A percentile compares a stretch with the other conserved stretches of the same genome.
Conservation (phyloP, 1,284 basidiomycete species). For the Exsudoporus floridanus region DNA sequence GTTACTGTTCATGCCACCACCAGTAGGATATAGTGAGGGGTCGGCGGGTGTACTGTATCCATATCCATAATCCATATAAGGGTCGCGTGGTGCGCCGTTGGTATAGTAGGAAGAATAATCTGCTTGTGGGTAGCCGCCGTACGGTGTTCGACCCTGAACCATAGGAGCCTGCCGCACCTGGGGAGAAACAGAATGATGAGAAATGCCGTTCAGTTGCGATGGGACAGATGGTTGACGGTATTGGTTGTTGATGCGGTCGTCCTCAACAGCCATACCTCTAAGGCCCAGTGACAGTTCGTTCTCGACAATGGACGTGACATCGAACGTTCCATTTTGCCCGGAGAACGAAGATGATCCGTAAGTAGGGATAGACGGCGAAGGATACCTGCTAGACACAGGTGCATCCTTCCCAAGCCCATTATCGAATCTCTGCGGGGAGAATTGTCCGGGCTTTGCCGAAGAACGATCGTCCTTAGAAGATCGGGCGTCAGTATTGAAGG, state of each 20-base stretch:
- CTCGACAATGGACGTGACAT: slow-evolving; percentile 46
- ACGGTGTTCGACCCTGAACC: slow-evolving; percentile 49
- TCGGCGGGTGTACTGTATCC: slow-evolving; percentile 52
- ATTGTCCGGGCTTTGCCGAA: slow-evolving; percentile 46
- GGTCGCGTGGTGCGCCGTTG: slow-evolving; percentile 44
- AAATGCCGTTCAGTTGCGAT: slow-evolving; percentile 25
- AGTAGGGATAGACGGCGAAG: slow-evolving; percentile 45
- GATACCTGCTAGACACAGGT: slow-evolving; percentile 41
- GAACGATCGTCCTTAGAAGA: slow-evolving; percentile 50
- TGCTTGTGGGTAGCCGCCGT: slow-evolving; percentile 49
- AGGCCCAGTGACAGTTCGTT: slow-evolving; percentile 57
- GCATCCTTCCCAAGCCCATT: slow-evolving; percentile 44
- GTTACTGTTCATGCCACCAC: slow-evolving; percentile 41
- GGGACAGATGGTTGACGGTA: slow-evolving; percentile 30
- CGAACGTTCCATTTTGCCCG: slow-evolving; percentile 42
- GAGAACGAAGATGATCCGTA: slow-evolving; percentile 38
- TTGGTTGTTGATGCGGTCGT: slow-evolving; percentile 45
- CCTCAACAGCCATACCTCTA: slow-evolving; percentile 68
- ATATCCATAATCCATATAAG: slow-evolving; percentile 55
- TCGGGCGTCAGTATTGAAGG: slow-evolving; percentile 13
- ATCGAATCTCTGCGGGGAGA: slow-evolving; percentile 57
- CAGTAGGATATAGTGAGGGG: slow-evolving; percentile 50
- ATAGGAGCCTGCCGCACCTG: slow-evolving; percentile 42
- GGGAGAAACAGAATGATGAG: slow-evolving; percentile 28
- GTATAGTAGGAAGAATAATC: slow-evolving; percentile 60